Evolutionary conservation across 2,329 filamentous ascomycete species (phyloP), one percentile per base, ranked within the genome.

Genomic region (Diaporthe destruens): DNA sequence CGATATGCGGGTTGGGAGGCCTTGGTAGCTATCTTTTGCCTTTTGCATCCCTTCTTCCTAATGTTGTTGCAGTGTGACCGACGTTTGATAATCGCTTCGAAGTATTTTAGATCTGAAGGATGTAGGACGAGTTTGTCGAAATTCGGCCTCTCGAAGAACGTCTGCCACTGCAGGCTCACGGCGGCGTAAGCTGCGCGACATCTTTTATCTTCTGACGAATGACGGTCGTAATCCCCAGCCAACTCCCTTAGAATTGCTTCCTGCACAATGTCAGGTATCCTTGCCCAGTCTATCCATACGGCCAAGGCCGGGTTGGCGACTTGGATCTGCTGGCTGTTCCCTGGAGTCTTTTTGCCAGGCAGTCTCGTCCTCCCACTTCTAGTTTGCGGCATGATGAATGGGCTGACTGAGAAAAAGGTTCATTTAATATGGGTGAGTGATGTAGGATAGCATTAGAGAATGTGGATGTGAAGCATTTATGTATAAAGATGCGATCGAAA

Each of bases 271-370:
- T 1, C 1, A 29, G 65, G 65, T 23, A 68, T 3, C 6, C n/a
- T 11, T 55, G 11, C 3, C 80, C 84, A 18, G 20, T 59, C 25
- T 39, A 11, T 8, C 34, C 7, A n/a, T 25, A 6, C 34, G 18
- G 29, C 5, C 29, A 29, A 29, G 29, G 29, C 29, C 29, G 29
- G 2, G 29, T 29, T 29, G 29, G 29, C 29, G 29, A 29, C 29
- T 29, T 29, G 29, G 29, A 5, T 29, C 29, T 29, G 29, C 29
- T 29, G 29, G 29, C 29, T 29, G 29, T 29, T 29, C 29, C 29
- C 29, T 5, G 5, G 29, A 29, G 29, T 5, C 29, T 42, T 6
- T 12, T 59, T 59, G n/a, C 55, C 25, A 2, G 55, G 34, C 6
- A 42, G 20, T 25, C 18, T n/a, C 36, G 16, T 42, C 25, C 34